Evolutionary conservation across 2,329 filamentous ascomycete genomes (phyloP).

Genomic region (Pyrenophora tritici-repentis): DNA sequence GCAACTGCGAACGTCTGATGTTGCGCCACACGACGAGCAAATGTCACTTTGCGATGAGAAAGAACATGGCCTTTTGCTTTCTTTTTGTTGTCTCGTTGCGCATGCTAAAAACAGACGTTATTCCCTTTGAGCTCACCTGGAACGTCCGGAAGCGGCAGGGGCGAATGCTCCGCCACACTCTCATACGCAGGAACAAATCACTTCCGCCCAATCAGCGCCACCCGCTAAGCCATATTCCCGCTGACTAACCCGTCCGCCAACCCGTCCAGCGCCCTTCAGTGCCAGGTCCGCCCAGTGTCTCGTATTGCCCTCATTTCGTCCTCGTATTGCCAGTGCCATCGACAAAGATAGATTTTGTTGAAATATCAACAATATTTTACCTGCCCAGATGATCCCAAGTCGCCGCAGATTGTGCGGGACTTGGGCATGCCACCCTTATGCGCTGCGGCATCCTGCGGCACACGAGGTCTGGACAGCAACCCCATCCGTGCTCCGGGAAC

Average conservation of each 20-base stretch:
- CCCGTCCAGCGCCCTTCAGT: constrained; percentile 12
- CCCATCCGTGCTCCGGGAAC: constrained; percentile 21
- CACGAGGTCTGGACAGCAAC: constrained; percentile 11
- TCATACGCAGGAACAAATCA: constrained; percentile 23
- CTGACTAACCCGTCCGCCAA: not conserved
- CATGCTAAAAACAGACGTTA: constrained; percentile 18
- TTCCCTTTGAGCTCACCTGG: constrained; percentile 4
- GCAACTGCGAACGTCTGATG: not conserved
- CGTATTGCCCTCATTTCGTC: constrained; percentile 6
- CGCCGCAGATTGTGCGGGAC: not conserved
- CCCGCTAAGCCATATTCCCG: constrained; percentile 4
- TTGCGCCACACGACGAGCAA: not conserved
- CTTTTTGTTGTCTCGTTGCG: not conserved
- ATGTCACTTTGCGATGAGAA: not conserved
- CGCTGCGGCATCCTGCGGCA: constrained; percentile 14
- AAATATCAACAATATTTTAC: not conserved
- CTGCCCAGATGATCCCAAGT: not conserved
- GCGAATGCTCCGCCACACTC: constrained; percentile 34
- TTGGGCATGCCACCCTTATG: constrained; percentile 5
- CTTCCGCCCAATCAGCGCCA: constrained; percentile 14
- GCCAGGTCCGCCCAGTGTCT: constrained; percentile 10
- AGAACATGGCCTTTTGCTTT: not conserved
- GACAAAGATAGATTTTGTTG: not conserved
- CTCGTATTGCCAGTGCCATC: not conserved
- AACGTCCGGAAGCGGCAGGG: constrained; percentile 21